Conservation (phyloP, 441 rosid genomes). For the Flueggea neowawraea region DNA sequence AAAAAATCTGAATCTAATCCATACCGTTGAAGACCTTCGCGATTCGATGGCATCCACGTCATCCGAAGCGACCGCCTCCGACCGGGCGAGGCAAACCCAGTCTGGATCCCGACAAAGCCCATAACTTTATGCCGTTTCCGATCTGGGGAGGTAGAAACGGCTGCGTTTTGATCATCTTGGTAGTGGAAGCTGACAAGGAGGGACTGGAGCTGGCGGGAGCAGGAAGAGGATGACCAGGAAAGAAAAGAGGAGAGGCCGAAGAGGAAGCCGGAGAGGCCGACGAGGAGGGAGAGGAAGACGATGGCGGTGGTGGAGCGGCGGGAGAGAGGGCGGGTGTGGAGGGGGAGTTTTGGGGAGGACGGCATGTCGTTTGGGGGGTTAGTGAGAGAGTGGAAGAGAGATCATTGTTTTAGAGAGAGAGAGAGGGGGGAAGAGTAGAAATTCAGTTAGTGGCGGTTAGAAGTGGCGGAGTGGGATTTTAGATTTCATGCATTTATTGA, state of each 20-base stretch:
- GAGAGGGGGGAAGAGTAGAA: not conserved
- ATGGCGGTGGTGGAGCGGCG: constrained; percentile 53
- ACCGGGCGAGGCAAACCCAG: constrained; percentile 68
- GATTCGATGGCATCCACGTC: constrained; percentile 95
- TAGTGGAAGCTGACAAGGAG: constrained; percentile 45
- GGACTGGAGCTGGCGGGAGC: constrained; percentile 25
- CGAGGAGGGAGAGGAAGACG: constrained; percentile 39
- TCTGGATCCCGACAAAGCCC: constrained; percentile 91
- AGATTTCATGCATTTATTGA: no score
- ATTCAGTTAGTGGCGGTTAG: not conserved
- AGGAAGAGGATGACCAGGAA: constrained; percentile 25
- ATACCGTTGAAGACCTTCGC: constrained; percentile 67
- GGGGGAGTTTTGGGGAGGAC: constrained; percentile 55
- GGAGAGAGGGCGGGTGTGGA: constrained; percentile 42
- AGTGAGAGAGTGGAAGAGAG: not conserved
- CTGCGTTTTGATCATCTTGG: constrained; percentile 1
- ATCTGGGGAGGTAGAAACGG: constrained; percentile 3
- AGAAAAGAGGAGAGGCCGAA: constrained; percentile 50
- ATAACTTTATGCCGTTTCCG: constrained; percentile 63
- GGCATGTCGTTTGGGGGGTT: constrained; percentile 40
- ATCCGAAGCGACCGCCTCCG: constrained; percentile 73
- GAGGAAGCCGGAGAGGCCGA: constrained; percentile 65
- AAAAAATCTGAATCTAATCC: no score
- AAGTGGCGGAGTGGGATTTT: not conserved
- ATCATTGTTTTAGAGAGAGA: not conserved